Evolutionary conservation across 441 rosid genomes (phyloP), one percentile per base, ranked within the genome.

Genomic region (Aleurites moluccanus): DNA sequence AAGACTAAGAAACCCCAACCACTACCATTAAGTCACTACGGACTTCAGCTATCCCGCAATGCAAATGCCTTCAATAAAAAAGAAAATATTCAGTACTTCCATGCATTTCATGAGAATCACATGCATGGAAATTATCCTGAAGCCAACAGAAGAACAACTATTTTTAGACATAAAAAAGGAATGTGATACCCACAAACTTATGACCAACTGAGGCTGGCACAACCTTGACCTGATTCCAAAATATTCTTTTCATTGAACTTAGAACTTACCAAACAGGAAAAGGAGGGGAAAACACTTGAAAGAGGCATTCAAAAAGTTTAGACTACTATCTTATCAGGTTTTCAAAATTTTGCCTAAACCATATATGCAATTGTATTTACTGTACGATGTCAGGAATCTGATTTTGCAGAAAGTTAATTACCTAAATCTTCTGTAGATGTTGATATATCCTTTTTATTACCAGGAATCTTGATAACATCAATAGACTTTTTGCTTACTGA

Each of bases 341-440:
- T 25, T 7, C 45, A 69, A 47, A 53, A 6, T 35, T 52, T 69
- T 52, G 61, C 61, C 10, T 33, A 30, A 50, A 10, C 20, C 44
- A 10, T 1, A 9, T n/a, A 6, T 18, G 13, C 9, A 53, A 53
- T 53, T 53, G 57, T 44, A n/a, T 53, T 30, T 33, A 7, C 25
- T 1, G 30, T 28, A 60, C 38, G 8, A 60, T 13, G 2, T 6
- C 30, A 28, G 20, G 6, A 52, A 69, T 14, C 21, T 52, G 27
- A 69, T 16, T 67, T n/a, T 42, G 28, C 38, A 69, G n/a, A n/a
- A 20, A 59, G 38, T 3, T 38, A 25, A 69, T 82, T 86, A 93
- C 98, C 96, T 69, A 96, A 84, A 85, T 90, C 94, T 76, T 92
- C 97, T 15, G 97, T 96, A 69, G 97, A 91, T 69, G 97, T 93